A percentile compares a stretch with the other conserved stretches of the same genome.
phyloP scores from a whole-genome alignment of 2,329 filamentous ascomycete genomes.

The Byssochlamys sp. region DNA sequence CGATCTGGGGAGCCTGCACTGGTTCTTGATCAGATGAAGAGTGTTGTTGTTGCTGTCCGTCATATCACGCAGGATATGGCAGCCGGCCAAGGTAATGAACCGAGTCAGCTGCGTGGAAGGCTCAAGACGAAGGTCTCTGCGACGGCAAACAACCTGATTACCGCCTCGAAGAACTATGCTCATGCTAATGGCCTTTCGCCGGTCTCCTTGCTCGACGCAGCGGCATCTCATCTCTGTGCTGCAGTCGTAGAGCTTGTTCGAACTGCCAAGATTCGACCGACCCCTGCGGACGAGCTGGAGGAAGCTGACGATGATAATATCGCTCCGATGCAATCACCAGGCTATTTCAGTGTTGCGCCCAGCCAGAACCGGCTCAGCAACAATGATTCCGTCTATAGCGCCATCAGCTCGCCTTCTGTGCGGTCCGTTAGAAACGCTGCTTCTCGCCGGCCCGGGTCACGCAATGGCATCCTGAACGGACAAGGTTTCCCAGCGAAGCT shows the following conservation, averaged over 20 bases:
- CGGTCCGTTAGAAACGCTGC: slow-evolving; percentile 25
- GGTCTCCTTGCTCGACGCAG: slow-evolving; percentile 85
- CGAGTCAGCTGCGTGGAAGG: slow-evolving; percentile 53
- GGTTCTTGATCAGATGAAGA: slow-evolving; percentile 77
- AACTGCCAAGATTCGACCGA: slow-evolving; percentile 70
- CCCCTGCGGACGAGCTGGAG: slow-evolving; percentile 65
- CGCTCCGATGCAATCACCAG: slow-evolving; percentile 57
- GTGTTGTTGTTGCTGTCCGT: slow-evolving; percentile 70
- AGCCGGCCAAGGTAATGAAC: slow-evolving; percentile 48
- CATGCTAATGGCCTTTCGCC: slow-evolving; percentile 74
- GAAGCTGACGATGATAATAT: slow-evolving; percentile 59
- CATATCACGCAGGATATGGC: slow-evolving; percentile 73
- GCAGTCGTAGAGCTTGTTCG: slow-evolving; percentile 79
- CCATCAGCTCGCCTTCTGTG: slow-evolving; percentile 54
- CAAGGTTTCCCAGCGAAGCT: slow-evolving; percentile 20
- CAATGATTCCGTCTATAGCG: slow-evolving; percentile 66
- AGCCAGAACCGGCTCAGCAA: slow-evolving; percentile 44
- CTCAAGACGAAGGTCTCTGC: slow-evolving; percentile 77
- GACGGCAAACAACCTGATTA: slow-evolving; percentile 91
- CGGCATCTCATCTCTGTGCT: slow-evolving; percentile 78
- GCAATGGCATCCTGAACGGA: slow-evolving; percentile 22
- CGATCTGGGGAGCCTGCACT: slow-evolving; percentile 62
- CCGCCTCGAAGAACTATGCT: slow-evolving; percentile 84
- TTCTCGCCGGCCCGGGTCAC: slow-evolving; percentile 19
- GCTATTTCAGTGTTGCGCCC: slow-evolving; percentile 56